phyloP scores from a whole-genome alignment of 2,329 filamentous ascomycete species.

The Aureobasidium sp. region DNA sequence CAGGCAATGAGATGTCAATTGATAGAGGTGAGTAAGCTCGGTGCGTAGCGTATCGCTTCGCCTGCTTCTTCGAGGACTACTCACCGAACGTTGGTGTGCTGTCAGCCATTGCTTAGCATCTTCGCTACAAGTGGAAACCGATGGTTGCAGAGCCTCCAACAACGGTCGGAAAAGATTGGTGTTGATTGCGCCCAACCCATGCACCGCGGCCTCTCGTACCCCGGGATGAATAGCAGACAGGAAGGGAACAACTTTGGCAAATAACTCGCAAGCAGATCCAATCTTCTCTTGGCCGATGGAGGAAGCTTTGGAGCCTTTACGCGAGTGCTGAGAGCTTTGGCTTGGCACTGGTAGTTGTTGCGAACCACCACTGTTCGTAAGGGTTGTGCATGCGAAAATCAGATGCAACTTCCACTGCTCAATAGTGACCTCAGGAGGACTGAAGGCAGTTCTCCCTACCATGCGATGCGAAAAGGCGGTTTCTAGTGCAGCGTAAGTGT shows the following conservation, averaged over 20 bases:
- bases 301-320: constrained; percentile 70
- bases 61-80: constrained; percentile 71
- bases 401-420: constrained; percentile 98
- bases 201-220: constrained; percentile 83
- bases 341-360: constrained; percentile 45
- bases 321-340: constrained; percentile 63
- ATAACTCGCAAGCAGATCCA: constrained; percentile 78
- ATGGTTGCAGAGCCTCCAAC: constrained; percentile 81
- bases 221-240: constrained; percentile 71
- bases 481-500: constrained; percentile 52
- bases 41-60: constrained; percentile 83
- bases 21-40: constrained; percentile 94
- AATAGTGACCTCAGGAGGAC: constrained; percentile 69
- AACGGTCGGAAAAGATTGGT: constrained; percentile 86
- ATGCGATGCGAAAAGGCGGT: constrained; percentile 39
- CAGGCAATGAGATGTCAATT: constrained; percentile 84
- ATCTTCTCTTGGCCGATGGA: constrained; percentile 68
- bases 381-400: constrained; percentile 91
- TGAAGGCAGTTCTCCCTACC: constrained; percentile 17
- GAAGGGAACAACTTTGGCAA: constrained; percentile 84
- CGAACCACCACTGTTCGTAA: constrained; percentile 64
- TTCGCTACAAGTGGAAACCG: constrained; percentile 78
- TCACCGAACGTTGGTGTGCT: constrained; percentile 72
- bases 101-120: constrained; percentile 75
- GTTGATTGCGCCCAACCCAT: constrained; percentile 90